Conservation (phyloP, 2,329 filamentous ascomycete species). For the Daldinia sp. region DNA sequence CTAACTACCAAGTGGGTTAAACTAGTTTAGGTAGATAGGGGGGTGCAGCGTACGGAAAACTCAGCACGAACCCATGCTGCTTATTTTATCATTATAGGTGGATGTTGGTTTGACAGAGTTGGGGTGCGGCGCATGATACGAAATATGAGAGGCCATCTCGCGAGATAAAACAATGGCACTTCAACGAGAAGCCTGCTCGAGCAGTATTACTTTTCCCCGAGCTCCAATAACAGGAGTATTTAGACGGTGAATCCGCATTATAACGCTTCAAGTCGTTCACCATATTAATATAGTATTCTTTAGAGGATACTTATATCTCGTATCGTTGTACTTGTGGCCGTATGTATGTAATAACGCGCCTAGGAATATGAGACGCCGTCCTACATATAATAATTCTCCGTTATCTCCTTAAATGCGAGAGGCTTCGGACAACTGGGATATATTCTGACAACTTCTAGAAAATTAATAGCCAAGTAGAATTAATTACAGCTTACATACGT, state of each 20-base stretch:
- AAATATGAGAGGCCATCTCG: background rate
- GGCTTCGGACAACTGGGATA: background rate
- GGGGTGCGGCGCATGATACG: background rate
- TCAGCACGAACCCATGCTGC: background rate
- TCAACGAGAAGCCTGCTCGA: background rate
- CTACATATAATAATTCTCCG: background rate
- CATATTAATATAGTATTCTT: background rate
- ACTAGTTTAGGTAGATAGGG: background rate
- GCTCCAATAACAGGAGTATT: background rate
- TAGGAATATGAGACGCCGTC: background rate
- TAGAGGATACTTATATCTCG: too few species aligned
- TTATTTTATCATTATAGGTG: background rate
- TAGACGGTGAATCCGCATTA: background rate
- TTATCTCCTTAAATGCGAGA: background rate
- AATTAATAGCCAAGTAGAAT: background rate
- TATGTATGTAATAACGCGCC: too few species aligned
- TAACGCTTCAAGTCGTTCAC: background rate
- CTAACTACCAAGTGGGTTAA: background rate
- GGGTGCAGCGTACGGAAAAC: background rate
- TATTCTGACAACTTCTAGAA: background rate
- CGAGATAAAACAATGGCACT: background rate
- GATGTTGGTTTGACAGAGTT: background rate
- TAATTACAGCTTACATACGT: background rate
- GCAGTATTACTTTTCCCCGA: background rate
- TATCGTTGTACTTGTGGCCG: too few species aligned